Percentiles rank a stretch among this genome's conserved stretches.
Evolutionary conservation across 805 yeast genomes (phyloP).

Genomic region (Nakazawaea populi): DNA sequence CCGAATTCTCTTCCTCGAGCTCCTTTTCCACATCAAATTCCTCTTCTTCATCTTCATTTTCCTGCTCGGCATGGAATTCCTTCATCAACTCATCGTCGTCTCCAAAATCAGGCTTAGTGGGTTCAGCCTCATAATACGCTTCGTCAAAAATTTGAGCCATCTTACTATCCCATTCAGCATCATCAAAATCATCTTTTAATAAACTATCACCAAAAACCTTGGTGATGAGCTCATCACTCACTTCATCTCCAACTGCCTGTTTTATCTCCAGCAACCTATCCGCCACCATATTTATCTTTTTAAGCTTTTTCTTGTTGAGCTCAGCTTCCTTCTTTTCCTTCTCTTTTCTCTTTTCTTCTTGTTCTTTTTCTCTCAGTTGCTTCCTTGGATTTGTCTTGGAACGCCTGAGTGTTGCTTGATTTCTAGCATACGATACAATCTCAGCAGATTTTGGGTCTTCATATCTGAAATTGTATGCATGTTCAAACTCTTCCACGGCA

Average conservation of each 20-base stretch:
- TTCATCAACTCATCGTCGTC: constrained; percentile 52
- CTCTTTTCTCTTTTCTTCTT: constrained; percentile 44
- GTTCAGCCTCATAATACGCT: constrained; percentile 58
- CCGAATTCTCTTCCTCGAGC: constrained; percentile 16
- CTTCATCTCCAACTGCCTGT: constrained; percentile 62
- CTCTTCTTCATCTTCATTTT: constrained; percentile 12
- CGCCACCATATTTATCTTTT: constrained; percentile 70
- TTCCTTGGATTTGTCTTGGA: constrained; percentile 69
- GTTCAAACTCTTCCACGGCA: constrained; percentile 86
- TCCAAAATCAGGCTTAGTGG: constrained; percentile 58
- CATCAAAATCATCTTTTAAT: constrained; percentile 83
- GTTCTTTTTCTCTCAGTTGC: constrained; percentile 71
- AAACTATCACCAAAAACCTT: constrained; percentile 69
- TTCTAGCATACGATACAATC: constrained; percentile 91
- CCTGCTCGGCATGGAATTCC: constrained; percentile 23
- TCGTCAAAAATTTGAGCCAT: constrained; percentile 85
- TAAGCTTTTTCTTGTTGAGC: constrained; percentile 64
- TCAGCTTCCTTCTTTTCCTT: constrained; percentile 52
- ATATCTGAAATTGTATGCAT: constrained; percentile 89
- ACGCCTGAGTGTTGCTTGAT: constrained; percentile 86
- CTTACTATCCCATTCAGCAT: constrained; percentile 84
- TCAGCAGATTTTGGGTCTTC: constrained; percentile 91
- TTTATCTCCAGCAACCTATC: constrained; percentile 62
- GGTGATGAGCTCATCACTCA: constrained; percentile 52
- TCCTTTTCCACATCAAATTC: constrained; percentile 14